Evolutionary conservation across 352 stramenopile species (phyloP).

Genomic region (Phytopythium mirpurense): DNA sequence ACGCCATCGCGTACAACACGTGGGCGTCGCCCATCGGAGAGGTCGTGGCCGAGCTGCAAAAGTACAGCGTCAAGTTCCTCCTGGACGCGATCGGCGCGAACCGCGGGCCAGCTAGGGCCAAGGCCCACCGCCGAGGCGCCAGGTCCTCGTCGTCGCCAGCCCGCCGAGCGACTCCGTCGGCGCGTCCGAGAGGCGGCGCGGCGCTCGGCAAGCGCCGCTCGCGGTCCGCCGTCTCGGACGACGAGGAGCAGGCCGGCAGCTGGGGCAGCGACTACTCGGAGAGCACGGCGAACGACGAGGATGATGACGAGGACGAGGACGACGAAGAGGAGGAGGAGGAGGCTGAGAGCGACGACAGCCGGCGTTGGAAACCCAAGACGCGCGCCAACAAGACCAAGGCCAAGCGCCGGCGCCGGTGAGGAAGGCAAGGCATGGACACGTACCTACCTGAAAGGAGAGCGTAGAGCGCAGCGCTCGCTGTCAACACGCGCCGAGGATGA

Average conservation of each 20-base stretch:
- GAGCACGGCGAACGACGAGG: conserved; percentile 45
- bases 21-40: conserved; percentile 56
- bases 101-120: conserved; percentile 9
- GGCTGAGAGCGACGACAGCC: conserved; percentile 19
- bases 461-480: no score
- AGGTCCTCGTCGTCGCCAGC: conserved; percentile 29
- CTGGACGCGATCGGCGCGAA: conserved; percentile 47
- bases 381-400: conserved; percentile 21
- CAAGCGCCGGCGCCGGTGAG: conserved; percentile 25
- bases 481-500: neutral
- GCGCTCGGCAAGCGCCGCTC: conserved; percentile 28
- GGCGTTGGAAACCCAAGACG: conserved; percentile 6
- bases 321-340: conserved; percentile 18
- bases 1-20: conserved; percentile 77
- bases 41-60: conserved; percentile 60
- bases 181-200: conserved; percentile 13
- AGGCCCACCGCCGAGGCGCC: neutral
- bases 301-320: conserved; percentile 32
- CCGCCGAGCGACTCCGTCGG: conserved; percentile 16
- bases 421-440: no score
- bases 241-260: conserved; percentile 43
- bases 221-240: conserved; percentile 27
- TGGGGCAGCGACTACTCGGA: conserved; percentile 39
- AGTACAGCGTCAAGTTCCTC: conserved; percentile 71
- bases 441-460: no score